These are phyloP conservation scores for Coemansia asiatica DNA, from an alignment of 192 early-diverging fungal species.

Conservation along the genomic window DNA sequence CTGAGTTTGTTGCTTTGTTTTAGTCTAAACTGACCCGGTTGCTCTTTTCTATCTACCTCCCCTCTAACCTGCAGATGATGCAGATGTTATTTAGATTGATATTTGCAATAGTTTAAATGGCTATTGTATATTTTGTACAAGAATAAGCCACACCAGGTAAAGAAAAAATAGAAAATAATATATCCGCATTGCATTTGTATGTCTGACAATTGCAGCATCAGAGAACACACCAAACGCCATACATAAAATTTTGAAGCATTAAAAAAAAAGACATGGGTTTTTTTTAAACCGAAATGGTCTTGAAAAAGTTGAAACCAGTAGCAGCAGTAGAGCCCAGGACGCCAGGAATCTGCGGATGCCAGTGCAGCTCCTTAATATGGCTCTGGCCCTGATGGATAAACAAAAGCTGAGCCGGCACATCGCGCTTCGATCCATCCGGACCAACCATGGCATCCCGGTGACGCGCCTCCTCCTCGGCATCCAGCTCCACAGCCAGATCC, in stretches of 20 bases:
- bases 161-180: too few species aligned
- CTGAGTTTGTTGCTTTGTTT: too few species aligned
- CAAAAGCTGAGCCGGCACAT: constrained; percentile 92
- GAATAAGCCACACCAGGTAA: too few species aligned
- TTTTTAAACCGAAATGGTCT: constrained; percentile 83
- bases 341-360: constrained; percentile 94
- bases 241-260: not conserved
- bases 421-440: constrained; percentile 61
- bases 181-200: too few species aligned
- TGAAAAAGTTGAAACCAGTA: constrained; percentile 95
- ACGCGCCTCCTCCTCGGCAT: constrained; percentile 82
- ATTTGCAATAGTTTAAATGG: too few species aligned
- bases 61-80: too few species aligned
- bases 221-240: too few species aligned
- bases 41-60: too few species aligned
- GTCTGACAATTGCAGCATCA: too few species aligned
- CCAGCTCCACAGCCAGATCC: constrained; percentile 96
- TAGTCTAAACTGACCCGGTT: too few species aligned
- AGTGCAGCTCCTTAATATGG: constrained; percentile 95
- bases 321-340: constrained; percentile 81
- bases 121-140: too few species aligned
- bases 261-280: not conserved
- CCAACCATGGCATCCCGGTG: constrained; percentile 57
- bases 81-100: too few species aligned
- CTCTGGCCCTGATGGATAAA: constrained; percentile 94